phyloP scores from a whole-genome alignment of 2,329 filamentous ascomycete genomes.

The Aureobasidium sp. region DNA sequence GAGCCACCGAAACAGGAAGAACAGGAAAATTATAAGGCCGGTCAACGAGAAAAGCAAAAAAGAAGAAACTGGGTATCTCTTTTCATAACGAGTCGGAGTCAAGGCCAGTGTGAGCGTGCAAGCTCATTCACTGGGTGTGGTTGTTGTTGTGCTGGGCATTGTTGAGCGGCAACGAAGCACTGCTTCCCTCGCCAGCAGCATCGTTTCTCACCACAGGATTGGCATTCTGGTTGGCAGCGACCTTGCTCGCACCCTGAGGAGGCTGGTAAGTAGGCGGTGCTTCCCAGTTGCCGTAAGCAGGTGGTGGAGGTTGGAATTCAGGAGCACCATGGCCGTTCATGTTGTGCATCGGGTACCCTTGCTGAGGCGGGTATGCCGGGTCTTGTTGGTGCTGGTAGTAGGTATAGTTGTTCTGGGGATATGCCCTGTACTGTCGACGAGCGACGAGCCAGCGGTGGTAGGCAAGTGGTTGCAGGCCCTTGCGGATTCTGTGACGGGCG shows the following conservation, averaged over 20 bases:
- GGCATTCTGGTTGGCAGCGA: slow-evolving; percentile 29
- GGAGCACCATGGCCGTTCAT: neutral
- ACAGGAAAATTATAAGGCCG: neutral
- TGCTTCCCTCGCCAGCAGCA: slow-evolving; percentile 9
- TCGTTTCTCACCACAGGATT: neutral
- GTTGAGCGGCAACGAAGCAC: neutral
- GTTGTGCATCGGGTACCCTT: slow-evolving; percentile 21
- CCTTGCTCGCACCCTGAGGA: slow-evolving; percentile 30
- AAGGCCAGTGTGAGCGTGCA: neutral
- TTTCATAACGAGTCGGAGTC: neutral
- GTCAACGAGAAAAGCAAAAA: neutral
- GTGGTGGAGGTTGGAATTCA: slow-evolving; percentile 26
- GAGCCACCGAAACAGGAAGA: neutral
- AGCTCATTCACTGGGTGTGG: neutral
- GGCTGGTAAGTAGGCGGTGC: slow-evolving; percentile 31
- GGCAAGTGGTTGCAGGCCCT: slow-evolving; percentile 56
- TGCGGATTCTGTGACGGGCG: slow-evolving; percentile 58
- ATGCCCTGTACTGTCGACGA: slow-evolving; percentile 13
- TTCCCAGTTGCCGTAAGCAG: slow-evolving; percentile 29
- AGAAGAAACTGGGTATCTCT: slow-evolving; percentile 9
- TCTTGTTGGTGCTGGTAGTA: slow-evolving; percentile 19
- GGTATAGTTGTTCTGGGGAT: slow-evolving; percentile 17
- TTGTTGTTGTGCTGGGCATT: neutral
- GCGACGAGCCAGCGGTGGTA: slow-evolving; percentile 55
- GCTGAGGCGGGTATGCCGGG: slow-evolving; percentile 20